phyloP scores from a whole-genome alignment of 495 filamentous ascomycete species.

The Pseudevernia furfuracea region DNA sequence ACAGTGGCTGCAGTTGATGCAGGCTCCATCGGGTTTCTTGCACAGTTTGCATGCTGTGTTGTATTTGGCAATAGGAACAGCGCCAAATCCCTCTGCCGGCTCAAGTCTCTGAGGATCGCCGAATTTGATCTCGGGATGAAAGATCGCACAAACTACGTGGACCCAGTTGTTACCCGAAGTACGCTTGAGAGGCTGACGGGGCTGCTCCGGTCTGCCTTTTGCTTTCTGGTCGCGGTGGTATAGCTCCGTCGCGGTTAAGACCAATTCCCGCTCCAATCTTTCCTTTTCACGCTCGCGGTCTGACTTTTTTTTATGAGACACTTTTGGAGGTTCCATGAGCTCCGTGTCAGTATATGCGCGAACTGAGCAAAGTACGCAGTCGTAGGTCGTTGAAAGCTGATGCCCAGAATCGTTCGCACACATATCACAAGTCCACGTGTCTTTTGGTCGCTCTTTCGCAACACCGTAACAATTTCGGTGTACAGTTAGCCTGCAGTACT shows the following conservation, averaged over 20 bases:
- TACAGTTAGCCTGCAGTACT: constrained; percentile 84
- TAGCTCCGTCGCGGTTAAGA: constrained; percentile 61
- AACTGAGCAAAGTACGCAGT: constrained; percentile 86
- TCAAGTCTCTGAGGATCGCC: constrained; percentile 71
- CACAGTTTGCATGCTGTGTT: constrained; percentile 79
- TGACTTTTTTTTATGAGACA: constrained; percentile 84
- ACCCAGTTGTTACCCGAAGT: constrained; percentile 96
- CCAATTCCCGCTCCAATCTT: constrained; percentile 70
- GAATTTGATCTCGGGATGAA: constrained; percentile 87
- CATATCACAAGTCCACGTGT: constrained; percentile 93
- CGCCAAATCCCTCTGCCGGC: constrained; percentile 78
- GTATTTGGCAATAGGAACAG: constrained; percentile 60
- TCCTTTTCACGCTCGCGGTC: constrained; percentile 89
- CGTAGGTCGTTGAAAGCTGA: constrained; percentile 77
- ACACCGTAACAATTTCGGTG: constrained; percentile 91
- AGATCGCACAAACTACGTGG: constrained; percentile 89
- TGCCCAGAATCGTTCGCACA: constrained; percentile 88
- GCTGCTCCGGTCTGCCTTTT: constrained; percentile 67
- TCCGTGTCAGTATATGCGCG: constrained; percentile 60
- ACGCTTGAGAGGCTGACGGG: constrained; percentile 85
- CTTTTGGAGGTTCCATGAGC: constrained; percentile 75
- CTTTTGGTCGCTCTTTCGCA: constrained; percentile 54
- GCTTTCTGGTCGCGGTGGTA: constrained; percentile 79
- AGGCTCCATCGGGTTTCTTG: constrained; percentile 64
- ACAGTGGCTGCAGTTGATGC: constrained; percentile 76